Evolutionary conservation across 192 early-diverging fungal species (phyloP).

Genomic region (Mortierella claussenii): DNA sequence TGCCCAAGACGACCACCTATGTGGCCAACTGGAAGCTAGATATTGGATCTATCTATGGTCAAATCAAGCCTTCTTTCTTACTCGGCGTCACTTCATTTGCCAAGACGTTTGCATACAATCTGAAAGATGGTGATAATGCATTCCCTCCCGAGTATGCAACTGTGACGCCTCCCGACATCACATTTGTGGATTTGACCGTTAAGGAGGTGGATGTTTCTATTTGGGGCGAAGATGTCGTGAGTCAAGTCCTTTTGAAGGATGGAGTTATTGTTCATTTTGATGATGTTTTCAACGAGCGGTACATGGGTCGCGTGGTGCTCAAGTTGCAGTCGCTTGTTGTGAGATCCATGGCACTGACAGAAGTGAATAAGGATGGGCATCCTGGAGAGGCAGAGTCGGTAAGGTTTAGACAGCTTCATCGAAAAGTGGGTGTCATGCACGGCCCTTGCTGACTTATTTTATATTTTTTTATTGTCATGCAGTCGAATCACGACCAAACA

Average conservation of each 20-base stretch:
- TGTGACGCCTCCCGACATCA: slow-evolving; percentile 64
- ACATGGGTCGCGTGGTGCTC: slow-evolving; percentile 62
- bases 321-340: slow-evolving; percentile 67
- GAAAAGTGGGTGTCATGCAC: background rate
- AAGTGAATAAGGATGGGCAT: slow-evolving; percentile 18
- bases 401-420: background rate
- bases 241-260: slow-evolving; percentile 61
- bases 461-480: background rate
- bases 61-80: slow-evolving; percentile 71
- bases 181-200: slow-evolving; percentile 66
- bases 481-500: slow-evolving; percentile 26
- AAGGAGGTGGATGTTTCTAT: slow-evolving; percentile 69
- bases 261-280: slow-evolving; percentile 76
- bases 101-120: slow-evolving; percentile 71
- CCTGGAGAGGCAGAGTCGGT: slow-evolving; percentile 27
- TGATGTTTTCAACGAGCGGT: slow-evolving; percentile 68
- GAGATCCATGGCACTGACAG: slow-evolving; percentile 61
- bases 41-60: slow-evolving; percentile 69
- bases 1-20: slow-evolving; percentile 72
- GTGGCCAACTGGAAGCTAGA: slow-evolving; percentile 76
- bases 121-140: slow-evolving; percentile 74
- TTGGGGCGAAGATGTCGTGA: slow-evolving; percentile 61
- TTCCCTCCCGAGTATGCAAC: slow-evolving; percentile 60
- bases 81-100: slow-evolving; percentile 61
- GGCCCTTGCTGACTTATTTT: background rate